These are phyloP conservation scores for Kockiozyma suomiensis DNA, from an alignment of 805 yeast genomes.

Conservation along the genomic window DNA sequence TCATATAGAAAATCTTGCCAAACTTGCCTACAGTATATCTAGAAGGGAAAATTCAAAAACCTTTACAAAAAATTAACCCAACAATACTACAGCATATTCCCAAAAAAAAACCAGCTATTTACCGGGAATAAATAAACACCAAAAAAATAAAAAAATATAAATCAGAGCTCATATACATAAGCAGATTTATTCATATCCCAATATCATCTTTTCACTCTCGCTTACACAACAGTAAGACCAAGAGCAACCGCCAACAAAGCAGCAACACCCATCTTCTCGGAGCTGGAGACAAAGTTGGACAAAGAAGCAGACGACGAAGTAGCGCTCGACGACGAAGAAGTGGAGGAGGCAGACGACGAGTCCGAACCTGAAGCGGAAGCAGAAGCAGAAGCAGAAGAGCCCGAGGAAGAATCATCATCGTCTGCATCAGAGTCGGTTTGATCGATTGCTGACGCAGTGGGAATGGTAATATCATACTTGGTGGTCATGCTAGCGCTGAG, in stretches of 20 bases:
- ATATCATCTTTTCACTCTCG: not conserved
- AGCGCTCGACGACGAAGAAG: slow-evolving; percentile 11
- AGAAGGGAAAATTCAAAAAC: not conserved
- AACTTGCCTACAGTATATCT: too few species aligned
- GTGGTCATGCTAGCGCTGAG: slow-evolving; percentile 19
- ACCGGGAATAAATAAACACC: not conserved
- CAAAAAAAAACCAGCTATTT: not conserved
- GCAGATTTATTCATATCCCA: not conserved
- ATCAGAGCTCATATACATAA: not conserved
- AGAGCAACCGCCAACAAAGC: slow-evolving; percentile 19
- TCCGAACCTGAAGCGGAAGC: slow-evolving; percentile 9
- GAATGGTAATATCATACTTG: slow-evolving; percentile 11
- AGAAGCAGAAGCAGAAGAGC: slow-evolving; percentile 21
- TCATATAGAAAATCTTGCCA: not conserved
- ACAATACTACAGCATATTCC: not conserved
- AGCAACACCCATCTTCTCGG: slow-evolving; percentile 16
- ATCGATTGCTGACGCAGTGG: slow-evolving; percentile 24
- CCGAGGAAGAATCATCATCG: slow-evolving; percentile 9
- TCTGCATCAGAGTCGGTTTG: slow-evolving; percentile 25
- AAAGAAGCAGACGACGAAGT: slow-evolving; percentile 14
- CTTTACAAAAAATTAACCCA: not conserved
- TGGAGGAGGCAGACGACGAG: slow-evolving; percentile 15
- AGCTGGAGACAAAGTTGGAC: slow-evolving; percentile 5
- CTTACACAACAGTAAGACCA: slow-evolving; percentile 11
- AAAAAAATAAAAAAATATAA: not conserved